Evolutionary conservation across 2,329 filamentous ascomycete genomes (phyloP).

Genomic region (Epichloe brachyelytri): DNA sequence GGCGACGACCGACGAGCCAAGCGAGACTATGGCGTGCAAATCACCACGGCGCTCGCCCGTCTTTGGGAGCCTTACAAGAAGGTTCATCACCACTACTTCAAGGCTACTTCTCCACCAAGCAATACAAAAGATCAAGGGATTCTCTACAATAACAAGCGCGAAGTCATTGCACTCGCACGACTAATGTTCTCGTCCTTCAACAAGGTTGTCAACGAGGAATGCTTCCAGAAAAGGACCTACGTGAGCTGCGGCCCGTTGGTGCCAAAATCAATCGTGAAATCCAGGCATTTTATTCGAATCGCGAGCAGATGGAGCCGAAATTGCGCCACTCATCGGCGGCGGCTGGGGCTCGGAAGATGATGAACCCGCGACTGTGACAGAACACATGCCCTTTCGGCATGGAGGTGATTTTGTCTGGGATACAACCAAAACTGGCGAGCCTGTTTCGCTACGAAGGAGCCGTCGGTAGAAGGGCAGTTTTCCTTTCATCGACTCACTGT

Average conservation of each 20-base stretch:
- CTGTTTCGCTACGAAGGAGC: not conserved
- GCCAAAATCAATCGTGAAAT: slow-evolving; percentile 26
- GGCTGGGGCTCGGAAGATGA: slow-evolving; percentile 6
- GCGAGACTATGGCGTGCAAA: slow-evolving; percentile 34
- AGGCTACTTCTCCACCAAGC: slow-evolving; percentile 11
- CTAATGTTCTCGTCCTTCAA: slow-evolving; percentile 33
- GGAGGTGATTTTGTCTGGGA: slow-evolving; percentile 21
- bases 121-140: slow-evolving; percentile 13
- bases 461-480: not conserved
- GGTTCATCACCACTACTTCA: slow-evolving; percentile 24
- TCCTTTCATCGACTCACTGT: too few relatives aligned
- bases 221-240: slow-evolving; percentile 21
- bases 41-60: slow-evolving; percentile 34
- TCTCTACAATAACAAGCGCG: slow-evolving; percentile 24
- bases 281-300: slow-evolving; percentile 21
- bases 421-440: slow-evolving; percentile 12
- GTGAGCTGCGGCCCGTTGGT: slow-evolving; percentile 19
- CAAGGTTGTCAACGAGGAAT: slow-evolving; percentile 29
- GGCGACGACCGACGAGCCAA: slow-evolving; percentile 24
- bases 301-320: slow-evolving; percentile 22
- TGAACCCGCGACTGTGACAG: slow-evolving; percentile 8
- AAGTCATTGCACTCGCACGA: slow-evolving; percentile 31
- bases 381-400: slow-evolving; percentile 4
- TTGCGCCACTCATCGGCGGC: slow-evolving; percentile 9
- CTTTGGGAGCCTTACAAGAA: slow-evolving; percentile 37